These are phyloP conservation scores for Colletotrichum chlorophyti DNA, from an alignment of 2,329 filamentous ascomycete species.

Conservation along the genomic window DNA sequence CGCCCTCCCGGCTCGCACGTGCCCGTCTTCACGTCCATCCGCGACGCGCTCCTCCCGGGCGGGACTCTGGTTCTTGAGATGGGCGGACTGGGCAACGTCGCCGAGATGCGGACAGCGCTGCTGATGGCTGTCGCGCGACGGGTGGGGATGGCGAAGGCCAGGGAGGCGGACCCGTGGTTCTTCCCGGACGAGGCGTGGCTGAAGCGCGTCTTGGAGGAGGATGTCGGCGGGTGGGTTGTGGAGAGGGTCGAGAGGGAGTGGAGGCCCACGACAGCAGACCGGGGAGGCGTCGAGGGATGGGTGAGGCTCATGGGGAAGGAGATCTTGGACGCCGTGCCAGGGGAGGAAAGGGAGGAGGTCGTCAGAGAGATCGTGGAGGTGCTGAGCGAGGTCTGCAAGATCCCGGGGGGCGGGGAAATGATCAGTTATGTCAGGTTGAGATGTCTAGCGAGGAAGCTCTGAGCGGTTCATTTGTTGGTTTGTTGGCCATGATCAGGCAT, in stretches of 20 bases:
- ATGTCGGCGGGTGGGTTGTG: slow-evolving; percentile 54
- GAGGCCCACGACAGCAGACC: slow-evolving; percentile 65
- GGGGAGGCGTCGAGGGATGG: slow-evolving; percentile 71
- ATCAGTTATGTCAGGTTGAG: slow-evolving; percentile 62
- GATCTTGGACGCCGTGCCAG: slow-evolving; percentile 61
- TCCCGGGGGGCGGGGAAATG: slow-evolving; percentile 62
- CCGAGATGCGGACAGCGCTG: slow-evolving; percentile 66
- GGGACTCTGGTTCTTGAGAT: slow-evolving; percentile 73
- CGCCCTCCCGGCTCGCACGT: slow-evolving; percentile 48
- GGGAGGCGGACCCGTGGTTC: slow-evolving; percentile 70
- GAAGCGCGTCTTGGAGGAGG: slow-evolving; percentile 45
- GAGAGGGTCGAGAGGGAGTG: slow-evolving; percentile 68
- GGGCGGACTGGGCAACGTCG: slow-evolving; percentile 74
- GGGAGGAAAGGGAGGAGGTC: slow-evolving; percentile 54
- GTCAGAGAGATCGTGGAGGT: slow-evolving; percentile 62
- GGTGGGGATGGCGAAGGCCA: slow-evolving; percentile 54
- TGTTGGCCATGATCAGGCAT: too few species aligned
- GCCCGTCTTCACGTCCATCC: slow-evolving; percentile 60
- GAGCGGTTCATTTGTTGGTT: too few species aligned
- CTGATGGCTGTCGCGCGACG: slow-evolving; percentile 59
- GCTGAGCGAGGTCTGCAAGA: slow-evolving; percentile 60
- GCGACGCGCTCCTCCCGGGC: slow-evolving; percentile 57
- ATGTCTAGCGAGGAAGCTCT: slow-evolving; percentile 50
- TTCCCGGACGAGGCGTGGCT: slow-evolving; percentile 72
- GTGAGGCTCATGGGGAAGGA: slow-evolving; percentile 66